Evolutionary conservation across 1,284 basidiomycete genomes (phyloP), one percentile per base, ranked within the genome.

Genomic region (Baeospora myosura): DNA sequence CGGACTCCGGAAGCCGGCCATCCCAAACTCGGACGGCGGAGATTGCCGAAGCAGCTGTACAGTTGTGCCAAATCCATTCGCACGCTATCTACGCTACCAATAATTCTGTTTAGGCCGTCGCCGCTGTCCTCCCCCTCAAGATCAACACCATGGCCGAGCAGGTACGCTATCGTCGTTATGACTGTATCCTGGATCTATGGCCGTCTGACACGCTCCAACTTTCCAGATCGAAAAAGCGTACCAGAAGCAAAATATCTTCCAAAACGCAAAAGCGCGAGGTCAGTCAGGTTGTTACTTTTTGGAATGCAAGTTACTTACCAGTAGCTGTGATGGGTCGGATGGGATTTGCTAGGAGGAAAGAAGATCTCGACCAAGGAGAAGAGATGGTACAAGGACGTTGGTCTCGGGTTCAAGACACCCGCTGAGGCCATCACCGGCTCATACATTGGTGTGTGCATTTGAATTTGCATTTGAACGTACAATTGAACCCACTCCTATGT

Each of bases 341-440:
- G 22, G 38, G 12, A 29, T 32, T 38, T 20, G 35, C 17, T 49
- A 88, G 88, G 71, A 58, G 81, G 85, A 55, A 90, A 89, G 76
- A 94, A 94, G 77, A 73, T 91, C 52, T 76, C 84, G 49, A 91
- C 91, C 57, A 97, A 88, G 78, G 88, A 92, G 56, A 95, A 87
- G 80, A 78, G 96, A 66, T 99, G 96, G 96, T 97, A 92, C 77
- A 98, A 98, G 78, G 92, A 97, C 70, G 88, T 96, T 64, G 93
- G 93, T 60, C 75, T 97, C 47, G 93, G 92, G 44, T 96, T 92
- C 76, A 95, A 95, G 82, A 98, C 93, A 44, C 96, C 96, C 46
- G 59, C 81, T 58, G 95, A 98, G 61, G 96, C 96, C 48, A 91
- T 98, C 64, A 91, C 81, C 53, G 96, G 94, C 60, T 88, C 89